Evolutionary conservation across 2,329 filamentous ascomycete genomes (phyloP), one percentile per base, ranked within the genome.

Genomic region (Emmonsiellopsis sp.): DNA sequence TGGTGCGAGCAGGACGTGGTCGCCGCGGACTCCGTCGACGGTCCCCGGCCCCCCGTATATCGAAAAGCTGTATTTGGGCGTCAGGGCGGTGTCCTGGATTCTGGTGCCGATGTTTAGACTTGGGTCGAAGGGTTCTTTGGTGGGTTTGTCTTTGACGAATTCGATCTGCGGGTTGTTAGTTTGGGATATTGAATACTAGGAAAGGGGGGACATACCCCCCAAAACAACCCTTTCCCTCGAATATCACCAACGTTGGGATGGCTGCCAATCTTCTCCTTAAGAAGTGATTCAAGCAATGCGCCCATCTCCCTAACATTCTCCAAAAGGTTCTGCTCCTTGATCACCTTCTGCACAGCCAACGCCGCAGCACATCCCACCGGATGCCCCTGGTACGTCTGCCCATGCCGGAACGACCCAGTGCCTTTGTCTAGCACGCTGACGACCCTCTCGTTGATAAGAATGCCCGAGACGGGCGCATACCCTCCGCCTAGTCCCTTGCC

Each of bases 1-100:
- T 5, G 87, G 87, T 1, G 85, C 79, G 9, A 91, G 62, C 30
- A 90, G 74, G 37, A 89, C 72, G 65, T 88, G 84, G 62, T 91
- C 87, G 8, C 86, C 86, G 1, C 65, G 64, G n/a, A 65, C 63
- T 1, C 78, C 74, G 44, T 87, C 82, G 0, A 73, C 79, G 0
- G 81, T 82, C 1, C 85, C 85, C 0, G 71, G 70, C 0, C 83
- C 84, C 1, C 82, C 81, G 63, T 88, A 89, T 2, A 88, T 62
- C 3, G 76, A 77, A 57, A 86, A 79, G 52, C 73, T 74, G 61
- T 78, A 62, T 15, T 62, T 64, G 4, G 68, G 61, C 7, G 69
- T 62, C 51, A 72, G 55, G 2, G 78, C 80, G 58, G 73, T 73
- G 47, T 80, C 73, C 56, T 79, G 76, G 2, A 85, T 66, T 6